Base-by-base conservation (phyloP, 1,284 basidiomycete genomes). In the Moniliella sp. region DNA sequence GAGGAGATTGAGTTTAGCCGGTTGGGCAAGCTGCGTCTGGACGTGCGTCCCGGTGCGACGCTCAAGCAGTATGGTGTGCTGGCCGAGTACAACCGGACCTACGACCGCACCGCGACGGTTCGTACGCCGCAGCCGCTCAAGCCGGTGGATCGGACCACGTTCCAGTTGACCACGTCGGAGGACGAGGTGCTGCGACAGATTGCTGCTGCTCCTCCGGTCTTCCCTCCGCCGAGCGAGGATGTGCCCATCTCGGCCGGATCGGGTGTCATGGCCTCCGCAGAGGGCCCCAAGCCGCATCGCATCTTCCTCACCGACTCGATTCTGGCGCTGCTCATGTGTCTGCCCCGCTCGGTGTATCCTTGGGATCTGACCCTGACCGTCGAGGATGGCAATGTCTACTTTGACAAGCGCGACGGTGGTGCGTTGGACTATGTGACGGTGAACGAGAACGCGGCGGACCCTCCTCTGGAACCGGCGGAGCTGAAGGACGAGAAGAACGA, bases 321-420 rank as follows among this genome's bases (percentile, higher is more conserved):
- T 57, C 73, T 99, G 30, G 78, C 80, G 40, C 76, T 93, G 12
- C 73, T 99, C 43, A 97, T 99, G 91, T 83, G 78, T 49, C 77
- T n/a, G n/a, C 75, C 83, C 4, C 71, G 91, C 45, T 86, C 84
- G 10, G 80, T 93, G 39, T 88, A 94, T 65, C 88, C 91, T n/a
- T 99, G 91, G 91, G 91, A 99, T 61, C 83, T 99, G 42, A 78
- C 97, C 43, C 77, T 97, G 48, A 71, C 83, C 32, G 81, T 91
- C 56, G 47, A 44, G 33, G 84, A 83, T 25, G 76, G 84, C 65
- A 81, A n/a, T n/a, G 65, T 99, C 15, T 97, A 82, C 69, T 73
- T 99, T 45, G 91, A 99, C 69, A 97, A 99, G 66, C 79, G 91
- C 37, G 60, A 61, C 26, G 86, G 86, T 18, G 88, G 88, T 35